Evolutionary conservation across 1,284 basidiomycete genomes (phyloP), one percentile per base, ranked within the genome.

Genomic region (Sporisorium scitamineum): DNA sequence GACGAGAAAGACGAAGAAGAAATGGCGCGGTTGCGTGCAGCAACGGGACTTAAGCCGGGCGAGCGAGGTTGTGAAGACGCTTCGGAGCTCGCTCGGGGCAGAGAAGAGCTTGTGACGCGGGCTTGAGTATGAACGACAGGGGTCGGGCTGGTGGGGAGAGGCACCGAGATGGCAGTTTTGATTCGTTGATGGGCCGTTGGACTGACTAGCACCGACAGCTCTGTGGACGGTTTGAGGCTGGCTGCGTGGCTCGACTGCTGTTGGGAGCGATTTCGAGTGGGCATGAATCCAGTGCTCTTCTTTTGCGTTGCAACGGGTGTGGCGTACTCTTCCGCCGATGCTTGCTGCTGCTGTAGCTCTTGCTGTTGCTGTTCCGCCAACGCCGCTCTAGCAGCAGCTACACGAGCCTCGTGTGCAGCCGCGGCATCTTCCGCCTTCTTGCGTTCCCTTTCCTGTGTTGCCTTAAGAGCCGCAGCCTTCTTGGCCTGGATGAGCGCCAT

Each of bases 401-500:
- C 52, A n/a, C 60, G 34, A 10, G 62, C 70, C 29, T 76, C 74
- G 50, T 76, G 74, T 9, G 66, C 66, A 22, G 72, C 76, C 1
- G 72, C 73, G 27, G 77, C 72, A 27, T 71, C 68, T 31, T 77
- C 70, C 0, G 62, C 76, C 60, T 54, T 78, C 69, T 62, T 61
- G 11, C 69, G 45, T 44, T 80, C 80, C 22, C 54, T 48, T 48
- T 80, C 78, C 47, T 71, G 61, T 5, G 72, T 63, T 41, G 79
- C 75, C 56, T 76, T 76, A 16, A 60, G 26, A 3, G 78, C 61
- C 9, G 83, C 83, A 0, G 82, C 83, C 32, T 76, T 71, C 62
- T 85, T 85, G 16, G 83, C 83, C 20, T 82, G 82, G 11, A 84
- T 62, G 26, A 85, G 58, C 7, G 83, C 81, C 42, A 70, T 68